A percentile compares a stretch with the other conserved stretches of the same genome.
Evolutionary conservation across 2,329 filamentous ascomycete species (phyloP).

Genomic region (Talaromyces islandicus): DNA sequence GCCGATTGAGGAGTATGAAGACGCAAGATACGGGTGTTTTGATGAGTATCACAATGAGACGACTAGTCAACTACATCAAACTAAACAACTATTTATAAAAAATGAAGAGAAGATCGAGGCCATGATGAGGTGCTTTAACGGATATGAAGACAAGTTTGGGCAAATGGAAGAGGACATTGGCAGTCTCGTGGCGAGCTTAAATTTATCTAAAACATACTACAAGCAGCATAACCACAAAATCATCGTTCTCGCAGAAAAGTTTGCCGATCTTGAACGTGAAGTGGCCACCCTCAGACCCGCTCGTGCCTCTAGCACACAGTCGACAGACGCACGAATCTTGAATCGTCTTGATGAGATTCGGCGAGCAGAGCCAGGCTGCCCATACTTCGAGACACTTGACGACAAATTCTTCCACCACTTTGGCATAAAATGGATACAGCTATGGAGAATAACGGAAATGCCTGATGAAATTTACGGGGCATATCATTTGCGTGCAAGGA

Average conservation of each 20-base stretch:
- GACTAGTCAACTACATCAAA: neutral
- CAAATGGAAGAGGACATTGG: neutral
- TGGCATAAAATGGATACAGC: neutral
- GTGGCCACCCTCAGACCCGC: neutral
- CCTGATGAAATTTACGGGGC: neutral
- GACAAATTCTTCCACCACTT: neutral
- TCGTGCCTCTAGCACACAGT: neutral
- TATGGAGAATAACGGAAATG: neutral
- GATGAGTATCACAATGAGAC: neutral
- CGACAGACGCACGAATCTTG: neutral
- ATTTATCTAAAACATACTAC: neutral
- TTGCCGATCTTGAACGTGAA: neutral
- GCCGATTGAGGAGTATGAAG: neutral
- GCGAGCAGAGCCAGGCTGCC: neutral
- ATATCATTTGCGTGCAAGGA: neutral
- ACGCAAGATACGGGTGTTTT: neutral
- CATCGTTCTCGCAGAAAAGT: neutral
- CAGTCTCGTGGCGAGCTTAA: neutral
- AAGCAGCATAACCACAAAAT: neutral
- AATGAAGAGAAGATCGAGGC: neutral
- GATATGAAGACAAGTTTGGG: neutral
- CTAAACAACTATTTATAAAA: neutral
- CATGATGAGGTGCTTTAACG: rapidly evolving
- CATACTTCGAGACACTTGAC: neutral
- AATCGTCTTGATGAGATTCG: neutral